Conservation (phyloP, 352 stramenopile species). For the Plasmopara halstedii region DNA sequence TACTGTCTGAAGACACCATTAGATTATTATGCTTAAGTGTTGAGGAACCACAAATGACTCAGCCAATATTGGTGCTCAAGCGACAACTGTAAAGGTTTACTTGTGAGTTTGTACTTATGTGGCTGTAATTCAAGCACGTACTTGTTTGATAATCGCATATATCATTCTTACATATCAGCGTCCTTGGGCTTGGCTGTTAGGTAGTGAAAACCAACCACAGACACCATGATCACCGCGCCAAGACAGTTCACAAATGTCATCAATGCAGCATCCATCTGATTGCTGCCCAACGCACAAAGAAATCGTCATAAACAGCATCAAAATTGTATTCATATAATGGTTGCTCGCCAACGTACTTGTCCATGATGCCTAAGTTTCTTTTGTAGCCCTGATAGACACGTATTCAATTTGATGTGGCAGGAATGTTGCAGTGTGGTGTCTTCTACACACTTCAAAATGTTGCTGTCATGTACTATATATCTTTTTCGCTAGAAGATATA, state of each 20-base stretch:
- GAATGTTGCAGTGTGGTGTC: too few species aligned
- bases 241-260: constrained; percentile 88
- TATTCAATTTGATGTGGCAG: too few species aligned
- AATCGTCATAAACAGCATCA: constrained; percentile 4
- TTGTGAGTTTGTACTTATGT: too few species aligned
- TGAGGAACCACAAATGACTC: too few species aligned
- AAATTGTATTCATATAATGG: neutral
- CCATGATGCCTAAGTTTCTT: constrained; percentile 31
- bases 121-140: neutral
- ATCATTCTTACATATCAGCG: constrained; percentile 52
- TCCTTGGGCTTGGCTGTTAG: constrained; percentile 77
- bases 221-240: constrained; percentile 83
- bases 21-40: too few species aligned
- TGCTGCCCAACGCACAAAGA: constrained; percentile 25
- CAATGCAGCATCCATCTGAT: constrained; percentile 81
- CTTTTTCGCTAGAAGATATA: too few species aligned
- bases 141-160: constrained; percentile 1
- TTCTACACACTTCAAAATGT: too few species aligned
- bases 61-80: too few species aligned
- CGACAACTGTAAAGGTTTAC: too few species aligned
- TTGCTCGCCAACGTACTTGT: constrained; percentile 31
- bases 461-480: too few species aligned
- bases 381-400: too few species aligned
- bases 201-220: constrained; percentile 84
- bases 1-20: too few species aligned